These are phyloP conservation scores for Ophiostoma triangulosporum DNA, from an alignment of 2,329 filamentous ascomycete species.

Conservation along the genomic window DNA sequence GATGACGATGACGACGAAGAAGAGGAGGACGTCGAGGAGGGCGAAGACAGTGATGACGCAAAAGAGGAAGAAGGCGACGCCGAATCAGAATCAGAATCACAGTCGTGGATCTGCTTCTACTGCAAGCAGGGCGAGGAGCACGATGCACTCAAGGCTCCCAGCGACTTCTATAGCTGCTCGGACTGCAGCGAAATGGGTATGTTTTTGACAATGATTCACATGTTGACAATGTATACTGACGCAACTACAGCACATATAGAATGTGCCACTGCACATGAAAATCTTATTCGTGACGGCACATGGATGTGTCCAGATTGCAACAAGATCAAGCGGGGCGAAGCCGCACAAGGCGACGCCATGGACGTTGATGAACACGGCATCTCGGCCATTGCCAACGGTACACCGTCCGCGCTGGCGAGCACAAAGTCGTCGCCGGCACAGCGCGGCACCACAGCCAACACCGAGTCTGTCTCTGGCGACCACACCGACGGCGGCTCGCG, in stretches of 20 bases:
- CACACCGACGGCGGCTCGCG: slow-evolving; percentile 60
- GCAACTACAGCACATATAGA: slow-evolving; percentile 61
- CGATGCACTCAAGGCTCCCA: slow-evolving; percentile 61
- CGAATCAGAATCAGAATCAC: slow-evolving; percentile 42
- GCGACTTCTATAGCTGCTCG: slow-evolving; percentile 21
- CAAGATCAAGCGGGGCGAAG: slow-evolving; percentile 20
- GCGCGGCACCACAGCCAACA: slow-evolving; percentile 43
- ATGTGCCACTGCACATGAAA: slow-evolving; percentile 64
- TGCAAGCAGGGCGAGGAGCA: slow-evolving; percentile 74
- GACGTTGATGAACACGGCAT: slow-evolving; percentile 13
- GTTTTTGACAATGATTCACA: neutral
- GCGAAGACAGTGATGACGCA: slow-evolving; percentile 15
- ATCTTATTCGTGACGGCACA: slow-evolving; percentile 22
- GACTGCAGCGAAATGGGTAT: neutral
- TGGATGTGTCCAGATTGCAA: slow-evolving; percentile 41
- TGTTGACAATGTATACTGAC: neutral
- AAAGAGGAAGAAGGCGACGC: slow-evolving; percentile 26
- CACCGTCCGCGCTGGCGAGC: slow-evolving; percentile 26
- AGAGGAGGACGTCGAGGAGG: slow-evolving; percentile 36
- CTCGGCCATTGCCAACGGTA: slow-evolving; percentile 20
- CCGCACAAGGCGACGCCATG: slow-evolving; percentile 14
- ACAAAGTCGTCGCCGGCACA: slow-evolving; percentile 56
- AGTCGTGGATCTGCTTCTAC: slow-evolving; percentile 49
- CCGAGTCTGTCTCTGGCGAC: slow-evolving; percentile 64
- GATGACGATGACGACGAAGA: slow-evolving; percentile 40